Evolutionary conservation across 2,329 filamentous ascomycete species (phyloP), one percentile per base, ranked within the genome.

Genomic region (Chaetomium sp.): DNA sequence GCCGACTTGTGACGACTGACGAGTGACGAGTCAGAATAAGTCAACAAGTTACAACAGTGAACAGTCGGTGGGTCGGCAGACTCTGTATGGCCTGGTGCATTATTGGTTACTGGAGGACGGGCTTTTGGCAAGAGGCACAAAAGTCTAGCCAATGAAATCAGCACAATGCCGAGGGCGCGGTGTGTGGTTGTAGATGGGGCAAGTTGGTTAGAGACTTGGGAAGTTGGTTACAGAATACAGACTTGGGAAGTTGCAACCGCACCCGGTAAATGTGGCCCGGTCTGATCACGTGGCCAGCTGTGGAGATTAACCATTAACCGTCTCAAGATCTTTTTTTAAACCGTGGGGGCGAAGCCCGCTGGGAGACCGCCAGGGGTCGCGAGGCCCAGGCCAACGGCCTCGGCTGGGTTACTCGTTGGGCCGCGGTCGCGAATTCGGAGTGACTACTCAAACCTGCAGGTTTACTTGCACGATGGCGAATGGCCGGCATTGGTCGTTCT

Each of bases 61-160:
- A 46, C 11, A 46, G 44, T 46, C 44, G 8, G 44, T 46, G 44
- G 44, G 44, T 46, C 44, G 44, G 44, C 44, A 33, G 44, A 46
- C 44, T 46, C 44, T 46, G 11, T 46, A n/a, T 46, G 44, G 44
- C 44, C 45, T 47, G 33, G 45, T 47, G 45, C 33, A 47, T 44
- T 44, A 44, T 44, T 47, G 37, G 45, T 44, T 44, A 44, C 27
- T 47, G 37, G 45, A 47, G 45, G 45, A 47, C 37, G 34, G 33
- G 37, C 32, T 47, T 47, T 47, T 47, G 33, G 45, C 45, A 47
- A 47, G 45, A 47, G 45, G 33, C 33, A 47, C 34, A 47, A 47
- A 47, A 47, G 33, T 36, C 45, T n/a, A 47, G 12, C 36, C 32
- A 36, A 47, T 37, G 33, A 14, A 37, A 37, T 47, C 45, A 47